Evolutionary conservation across 768 basidiomycete species (phyloP).

Genomic region (Lactarius indigo): DNA sequence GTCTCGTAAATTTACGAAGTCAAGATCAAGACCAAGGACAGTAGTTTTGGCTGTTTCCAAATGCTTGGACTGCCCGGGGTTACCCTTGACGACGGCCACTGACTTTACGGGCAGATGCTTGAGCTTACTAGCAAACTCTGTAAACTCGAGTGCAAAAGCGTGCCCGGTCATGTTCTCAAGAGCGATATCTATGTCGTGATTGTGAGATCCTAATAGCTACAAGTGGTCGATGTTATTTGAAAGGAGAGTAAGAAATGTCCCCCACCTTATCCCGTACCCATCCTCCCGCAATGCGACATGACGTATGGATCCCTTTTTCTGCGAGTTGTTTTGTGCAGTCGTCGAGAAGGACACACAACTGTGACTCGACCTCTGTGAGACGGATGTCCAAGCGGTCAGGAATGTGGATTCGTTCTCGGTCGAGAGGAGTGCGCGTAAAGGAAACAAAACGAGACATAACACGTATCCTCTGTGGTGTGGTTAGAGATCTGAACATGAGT

Average conservation of each 20-base stretch:
- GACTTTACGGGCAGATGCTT: conserved; percentile 53
- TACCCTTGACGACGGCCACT: conserved; percentile 83
- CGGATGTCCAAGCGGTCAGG: conserved; percentile 40
- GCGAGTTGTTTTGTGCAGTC: conserved; percentile 63
- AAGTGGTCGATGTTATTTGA: conserved; percentile 1
- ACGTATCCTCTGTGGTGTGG: conserved; percentile 5
- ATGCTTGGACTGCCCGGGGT: conserved; percentile 97
- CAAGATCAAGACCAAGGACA: conserved; percentile 77
- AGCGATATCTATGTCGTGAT: conserved; percentile 93
- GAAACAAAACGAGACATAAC: conserved; percentile 31
- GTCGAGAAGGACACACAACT: conserved; percentile 74
- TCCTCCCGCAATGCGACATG: conserved; percentile 92
- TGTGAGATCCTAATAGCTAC: conserved; percentile 75
- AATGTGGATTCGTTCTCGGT: conserved; percentile 32
- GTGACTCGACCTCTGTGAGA: conserved; percentile 64
- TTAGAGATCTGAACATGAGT: not conserved
- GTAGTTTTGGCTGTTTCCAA: conserved; percentile 90
- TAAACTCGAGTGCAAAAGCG: conserved; percentile 78
- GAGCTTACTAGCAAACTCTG: conserved; percentile 51
- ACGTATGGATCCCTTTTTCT: conserved; percentile 49
- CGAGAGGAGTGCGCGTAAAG: conserved; percentile 15
- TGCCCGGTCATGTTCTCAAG: conserved; percentile 87
- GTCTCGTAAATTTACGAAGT: conserved; percentile 90
- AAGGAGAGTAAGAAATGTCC: conserved; percentile 9
- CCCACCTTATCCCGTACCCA: conserved; percentile 98